Evolutionary conservation across 2,329 filamentous ascomycete genomes (phyloP), one percentile per base, ranked within the genome.

Genomic region (Colletotrichum simmondsii): DNA sequence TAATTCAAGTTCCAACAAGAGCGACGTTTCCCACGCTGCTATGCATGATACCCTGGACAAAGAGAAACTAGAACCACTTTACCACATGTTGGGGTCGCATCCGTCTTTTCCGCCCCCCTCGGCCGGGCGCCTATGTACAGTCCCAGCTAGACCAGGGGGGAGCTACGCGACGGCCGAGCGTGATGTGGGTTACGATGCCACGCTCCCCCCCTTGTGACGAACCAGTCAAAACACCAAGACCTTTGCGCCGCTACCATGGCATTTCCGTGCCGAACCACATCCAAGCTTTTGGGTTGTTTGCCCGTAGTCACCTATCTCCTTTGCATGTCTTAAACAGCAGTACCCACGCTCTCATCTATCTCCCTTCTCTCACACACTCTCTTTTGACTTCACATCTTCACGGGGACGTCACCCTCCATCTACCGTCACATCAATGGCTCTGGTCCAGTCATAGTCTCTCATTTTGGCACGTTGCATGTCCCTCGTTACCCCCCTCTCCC

Each of bases 381-480:
- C 12, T 57, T 19, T 30, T 42, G 19, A 28, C 46, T 16, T 35
- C 42, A 26, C 14, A 58, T 26, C 28, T 37, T 26, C 22, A 46
- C 32, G 37, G n/a, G 24, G 42, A 30, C 46, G 19, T 70, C 60
- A 52, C 35, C 60, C 61, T 64, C 49, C 16, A 57, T 62, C 46
- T 65, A 60, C 42, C 61, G 28, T 61, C 26, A 5, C 46, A 62
- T 52, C 24, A 53, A 35, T 12, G 16, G 24, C n/a, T n/a, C 56
- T 62, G 42, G 52, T 72, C 71, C 71, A 73, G 49, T 73, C 62
- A 72, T 19, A 63, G 42, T 68, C 68, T 58, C 42, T 68, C 37
- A n/a, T 49, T 68, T 22, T 22, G 24, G 58, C 71, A 73, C 71
- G 68, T 73, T 73, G 60, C 67, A 28, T 35, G 57, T 61, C 71